Base-by-base conservation (phyloP, 2,329 filamentous ascomycete species). In the Fusarium piperis region DNA sequence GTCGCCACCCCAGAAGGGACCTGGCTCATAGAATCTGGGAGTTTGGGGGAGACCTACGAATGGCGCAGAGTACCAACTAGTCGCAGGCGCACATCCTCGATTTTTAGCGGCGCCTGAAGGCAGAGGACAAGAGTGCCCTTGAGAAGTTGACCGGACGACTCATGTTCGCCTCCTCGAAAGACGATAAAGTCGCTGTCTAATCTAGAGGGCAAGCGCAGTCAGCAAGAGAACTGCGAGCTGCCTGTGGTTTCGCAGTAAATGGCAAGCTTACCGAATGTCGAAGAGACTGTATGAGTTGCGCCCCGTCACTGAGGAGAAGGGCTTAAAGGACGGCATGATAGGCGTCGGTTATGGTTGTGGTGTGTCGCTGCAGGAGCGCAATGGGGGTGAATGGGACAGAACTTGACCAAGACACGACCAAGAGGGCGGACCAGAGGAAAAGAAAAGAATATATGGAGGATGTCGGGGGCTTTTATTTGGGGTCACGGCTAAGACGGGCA, bases 101-200 rank as follows among this genome's bases (percentile, higher is more conserved):
- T 88, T 64, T 89, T 91, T 65, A 95, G 82, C 0, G 91, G 84
- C 41, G 91, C 86, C 23, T 90, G 89, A 36, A 95, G 84, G 77
- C 93, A 95, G 36, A 95, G 85, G 36, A 95, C 91, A 33, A 95
- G 83, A 26, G 88, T 89, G 52, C 93, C 93, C 77, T 91, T 93
- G 72, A 96, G 83, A 60, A 93, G 82, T 76, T 94, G 92, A 68
- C 92, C 93, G 46, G 92, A 89, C 52, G 93, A 92, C 78, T 95
- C 93, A 78, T 92, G 87, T 63, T 93, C 91, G 73, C 84, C 87
- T 67, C 93, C 93, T 59, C 93, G 91, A 70, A 96, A 92, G 32
- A 95, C 91, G 65, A 95, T 89, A 64, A 95, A 93, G 76, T 94
- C 91, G 77, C 92, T 91, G 59, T 95, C 92, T 67, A 95, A 87